Percentiles rank a stretch among this genome's conserved stretches.
Evolutionary conservation across 1,284 basidiomycete species (phyloP).

Genomic region (Sanghuangporus baumii): DNA sequence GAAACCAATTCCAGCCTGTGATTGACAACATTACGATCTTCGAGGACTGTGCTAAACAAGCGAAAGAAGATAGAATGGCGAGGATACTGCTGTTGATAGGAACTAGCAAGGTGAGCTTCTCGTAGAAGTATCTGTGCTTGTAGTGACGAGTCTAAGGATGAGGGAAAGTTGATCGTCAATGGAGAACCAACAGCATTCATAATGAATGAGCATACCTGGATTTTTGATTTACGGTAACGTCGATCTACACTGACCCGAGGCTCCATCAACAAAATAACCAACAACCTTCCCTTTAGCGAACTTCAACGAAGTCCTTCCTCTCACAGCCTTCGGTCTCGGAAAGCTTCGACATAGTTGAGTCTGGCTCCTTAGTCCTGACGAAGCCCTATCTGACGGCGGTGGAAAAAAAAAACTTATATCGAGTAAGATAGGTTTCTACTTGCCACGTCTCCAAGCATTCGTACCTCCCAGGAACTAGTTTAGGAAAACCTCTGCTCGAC

Average conservation of each 20-base stretch:
- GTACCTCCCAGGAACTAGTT: no score
- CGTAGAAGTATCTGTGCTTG: constrained; percentile 32
- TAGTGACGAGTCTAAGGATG: constrained; percentile 27
- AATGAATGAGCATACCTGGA: constrained; percentile 35
- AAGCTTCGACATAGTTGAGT: no score
- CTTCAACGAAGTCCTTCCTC: no score
- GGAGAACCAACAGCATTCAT: constrained; percentile 38
- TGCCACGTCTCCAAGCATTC: no score
- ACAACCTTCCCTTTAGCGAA: constrained; percentile 35
- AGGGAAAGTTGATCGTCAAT: constrained; percentile 38
- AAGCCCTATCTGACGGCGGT: no score
- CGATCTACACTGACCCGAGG: not conserved
- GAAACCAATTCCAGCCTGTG: constrained; percentile 38
- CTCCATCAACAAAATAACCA: constrained; percentile 28
- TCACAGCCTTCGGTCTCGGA: no score
- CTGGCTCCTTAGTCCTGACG: no score
- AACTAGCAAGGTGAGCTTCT: no score
- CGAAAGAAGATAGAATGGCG: constrained; percentile 31
- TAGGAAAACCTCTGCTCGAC: no score
- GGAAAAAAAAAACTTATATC: no score
- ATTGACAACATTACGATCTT: constrained; percentile 39
- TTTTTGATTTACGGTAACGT: not conserved
- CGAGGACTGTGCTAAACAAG: constrained; percentile 36
- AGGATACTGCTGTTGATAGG: constrained; percentile 36
- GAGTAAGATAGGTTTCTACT: no score